A percentile compares a stretch with the other conserved stretches of the same genome.
Conservation (phyloP, 1,284 basidiomycete species). For the Blastosporella zonata region DNA sequence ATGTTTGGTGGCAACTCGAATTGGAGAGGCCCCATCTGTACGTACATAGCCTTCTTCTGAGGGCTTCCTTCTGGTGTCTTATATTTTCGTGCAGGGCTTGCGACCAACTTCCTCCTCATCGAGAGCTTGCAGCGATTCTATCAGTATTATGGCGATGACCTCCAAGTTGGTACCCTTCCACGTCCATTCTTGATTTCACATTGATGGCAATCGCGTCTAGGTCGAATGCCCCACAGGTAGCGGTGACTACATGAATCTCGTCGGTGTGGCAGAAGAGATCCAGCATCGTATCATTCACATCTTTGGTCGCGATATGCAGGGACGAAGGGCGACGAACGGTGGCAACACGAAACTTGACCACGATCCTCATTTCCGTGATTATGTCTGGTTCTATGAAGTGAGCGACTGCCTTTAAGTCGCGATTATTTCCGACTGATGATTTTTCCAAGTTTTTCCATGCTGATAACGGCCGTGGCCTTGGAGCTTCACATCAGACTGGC, state of each 20-base stretch:
- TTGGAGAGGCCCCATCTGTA: constrained; percentile 87
- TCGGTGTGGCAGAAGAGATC: constrained; percentile 92
- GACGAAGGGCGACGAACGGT: constrained; percentile 88
- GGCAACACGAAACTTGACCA: constrained; percentile 84
- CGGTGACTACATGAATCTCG: constrained; percentile 95
- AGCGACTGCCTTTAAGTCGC: constrained; percentile 16
- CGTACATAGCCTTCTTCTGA: constrained; percentile 29
- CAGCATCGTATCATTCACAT: constrained; percentile 97
- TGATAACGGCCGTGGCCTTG: constrained; percentile 87
- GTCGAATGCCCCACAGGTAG: constrained; percentile 95
- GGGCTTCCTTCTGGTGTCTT: not conserved
- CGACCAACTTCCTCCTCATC: constrained; percentile 92
- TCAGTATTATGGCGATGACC: constrained; percentile 89
- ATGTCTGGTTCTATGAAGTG: constrained; percentile 94
- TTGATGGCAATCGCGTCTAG: constrained; percentile 25
- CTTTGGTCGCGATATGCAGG: constrained; percentile 86
- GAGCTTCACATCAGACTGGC: constrained; percentile 96
- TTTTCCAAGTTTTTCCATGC: constrained; percentile 85
- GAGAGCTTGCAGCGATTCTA: constrained; percentile 96
- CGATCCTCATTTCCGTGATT: constrained; percentile 96
- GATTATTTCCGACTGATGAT: not conserved
- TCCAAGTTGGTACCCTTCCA: constrained; percentile 47
- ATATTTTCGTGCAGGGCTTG: constrained; percentile 61
- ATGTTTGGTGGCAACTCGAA: constrained; percentile 99
- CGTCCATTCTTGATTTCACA: not conserved